Conservation (phyloP, 352 stramenopile genomes). For the Globisporangium abappressorium region DNA sequence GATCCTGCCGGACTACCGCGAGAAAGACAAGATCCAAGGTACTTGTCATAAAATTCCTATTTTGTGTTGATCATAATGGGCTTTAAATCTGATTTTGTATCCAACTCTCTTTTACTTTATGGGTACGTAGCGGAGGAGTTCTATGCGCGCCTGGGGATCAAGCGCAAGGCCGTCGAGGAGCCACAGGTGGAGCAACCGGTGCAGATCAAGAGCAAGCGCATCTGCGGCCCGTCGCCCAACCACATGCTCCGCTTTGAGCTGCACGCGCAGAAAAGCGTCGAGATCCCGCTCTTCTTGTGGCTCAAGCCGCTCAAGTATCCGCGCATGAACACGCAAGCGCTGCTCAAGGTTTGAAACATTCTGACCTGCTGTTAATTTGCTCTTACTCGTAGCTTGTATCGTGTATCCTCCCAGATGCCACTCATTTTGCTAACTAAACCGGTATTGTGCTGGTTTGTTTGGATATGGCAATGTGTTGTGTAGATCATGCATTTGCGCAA, state of each 20-base stretch:
- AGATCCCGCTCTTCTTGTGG: slow-evolving; percentile 42
- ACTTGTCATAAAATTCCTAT: no score
- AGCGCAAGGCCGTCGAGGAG: slow-evolving; percentile 38
- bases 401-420: neutral
- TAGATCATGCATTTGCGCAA: slow-evolving; percentile 64
- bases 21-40: slow-evolving; percentile 42
- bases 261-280: slow-evolving; percentile 31
- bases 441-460: neutral
- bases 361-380: no score
- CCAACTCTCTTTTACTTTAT: neutral
- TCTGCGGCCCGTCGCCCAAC: slow-evolving; percentile 27
- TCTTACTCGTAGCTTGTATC: neutral
- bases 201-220: slow-evolving; percentile 19
- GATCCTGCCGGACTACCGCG: slow-evolving; percentile 39
- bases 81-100: neutral
- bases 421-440: neutral
- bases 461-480: neutral
- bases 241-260: slow-evolving; percentile 48
- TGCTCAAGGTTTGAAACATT: slow-evolving; percentile 35
- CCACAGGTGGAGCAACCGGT: slow-evolving; percentile 14
- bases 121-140: slow-evolving; percentile 28
- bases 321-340: slow-evolving; percentile 38
- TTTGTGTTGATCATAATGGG: neutral
- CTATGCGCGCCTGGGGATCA: slow-evolving; percentile 50
- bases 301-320: slow-evolving; percentile 29